Evolutionary conservation across 2,329 filamentous ascomycete genomes (phyloP).

Genomic region (Rutstroemia sydowiana): DNA sequence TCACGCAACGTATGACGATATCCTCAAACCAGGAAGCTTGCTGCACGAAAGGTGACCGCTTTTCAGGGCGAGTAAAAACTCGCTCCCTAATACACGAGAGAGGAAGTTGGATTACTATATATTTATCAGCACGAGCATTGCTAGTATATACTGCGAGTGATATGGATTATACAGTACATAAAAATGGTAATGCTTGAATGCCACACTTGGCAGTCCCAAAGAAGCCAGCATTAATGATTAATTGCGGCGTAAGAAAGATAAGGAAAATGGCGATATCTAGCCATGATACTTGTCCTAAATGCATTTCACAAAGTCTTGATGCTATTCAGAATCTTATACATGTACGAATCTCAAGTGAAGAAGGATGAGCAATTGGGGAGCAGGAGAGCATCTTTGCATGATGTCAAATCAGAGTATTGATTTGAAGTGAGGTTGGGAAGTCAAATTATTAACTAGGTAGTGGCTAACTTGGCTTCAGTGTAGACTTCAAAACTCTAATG

Average conservation of each 20-base stretch:
- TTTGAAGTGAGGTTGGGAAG: no score
- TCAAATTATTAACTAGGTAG: no score
- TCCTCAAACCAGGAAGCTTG: constrained; percentile 69
- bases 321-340: neutral
- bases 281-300: constrained; percentile 66
- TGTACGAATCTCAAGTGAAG: no score
- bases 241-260: constrained; percentile 61
- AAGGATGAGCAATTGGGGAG: no score
- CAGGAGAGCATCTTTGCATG: no score
- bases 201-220: constrained; percentile 50
- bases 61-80: constrained; percentile 38
- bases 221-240: constrained; percentile 61
- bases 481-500: no score
- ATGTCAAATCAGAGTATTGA: no score
- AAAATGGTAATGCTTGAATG: constrained; percentile 59
- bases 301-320: constrained; percentile 43
- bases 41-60: constrained; percentile 56
- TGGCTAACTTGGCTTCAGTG: no score
- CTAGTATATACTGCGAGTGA: neutral
- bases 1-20: constrained; percentile 67
- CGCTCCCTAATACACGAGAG: constrained; percentile 50
- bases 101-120: constrained; percentile 51
- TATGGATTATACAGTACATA: constrained; percentile 52
- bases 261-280: constrained; percentile 70
- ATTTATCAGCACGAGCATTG: constrained; percentile 9